A percentile compares a stretch with the other conserved stretches of the same genome.
phyloP scores from a whole-genome alignment of 768 basidiomycete species.

The Termitomyces sp. region DNA sequence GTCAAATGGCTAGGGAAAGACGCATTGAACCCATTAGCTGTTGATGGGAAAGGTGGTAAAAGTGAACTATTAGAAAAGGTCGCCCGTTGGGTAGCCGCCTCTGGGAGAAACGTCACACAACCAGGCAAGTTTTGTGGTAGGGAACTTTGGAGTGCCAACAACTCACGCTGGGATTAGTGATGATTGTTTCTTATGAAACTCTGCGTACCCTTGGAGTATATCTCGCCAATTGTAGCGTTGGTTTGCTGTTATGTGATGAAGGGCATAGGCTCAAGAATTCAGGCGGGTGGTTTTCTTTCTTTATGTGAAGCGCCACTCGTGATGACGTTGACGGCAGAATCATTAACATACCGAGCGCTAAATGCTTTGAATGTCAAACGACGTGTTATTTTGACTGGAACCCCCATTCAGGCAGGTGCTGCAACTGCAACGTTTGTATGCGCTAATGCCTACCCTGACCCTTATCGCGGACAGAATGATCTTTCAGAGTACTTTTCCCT shows the following conservation, averaged over 20 bases:
- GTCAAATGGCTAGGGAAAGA: conserved; percentile 95
- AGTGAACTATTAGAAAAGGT: conserved; percentile 75
- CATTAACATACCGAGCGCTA: conserved; percentile 80
- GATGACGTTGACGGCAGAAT: conserved; percentile 45
- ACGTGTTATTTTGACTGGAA: conserved; percentile 90
- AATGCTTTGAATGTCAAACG: conserved; percentile 80
- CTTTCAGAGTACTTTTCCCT: conserved; percentile 92
- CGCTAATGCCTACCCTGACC: not conserved
- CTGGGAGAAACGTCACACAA: conserved; percentile 84
- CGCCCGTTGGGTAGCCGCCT: conserved; percentile 83
- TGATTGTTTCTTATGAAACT: conserved; percentile 99
- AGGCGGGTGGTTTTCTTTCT: conserved; percentile 36
- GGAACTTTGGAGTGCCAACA: not conserved
- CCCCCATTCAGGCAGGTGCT: conserved; percentile 74
- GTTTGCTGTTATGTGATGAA: conserved; percentile 93
- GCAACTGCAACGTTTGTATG: conserved; percentile 3
- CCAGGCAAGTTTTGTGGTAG: conserved; percentile 52
- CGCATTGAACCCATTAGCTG: conserved; percentile 73
- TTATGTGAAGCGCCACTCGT: not conserved
- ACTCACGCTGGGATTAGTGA: conserved; percentile 48
- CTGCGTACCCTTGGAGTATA: conserved; percentile 75
- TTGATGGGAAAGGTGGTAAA: conserved; percentile 92
- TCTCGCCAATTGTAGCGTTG: conserved; percentile 76
- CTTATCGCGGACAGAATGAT: conserved; percentile 61
- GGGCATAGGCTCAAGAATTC: conserved; percentile 97